Percentiles rank a stretch among this genome's conserved stretches.
Conservation (phyloP, 2,329 filamentous ascomycete species). For the Drechslerella stenobrocha region DNA sequence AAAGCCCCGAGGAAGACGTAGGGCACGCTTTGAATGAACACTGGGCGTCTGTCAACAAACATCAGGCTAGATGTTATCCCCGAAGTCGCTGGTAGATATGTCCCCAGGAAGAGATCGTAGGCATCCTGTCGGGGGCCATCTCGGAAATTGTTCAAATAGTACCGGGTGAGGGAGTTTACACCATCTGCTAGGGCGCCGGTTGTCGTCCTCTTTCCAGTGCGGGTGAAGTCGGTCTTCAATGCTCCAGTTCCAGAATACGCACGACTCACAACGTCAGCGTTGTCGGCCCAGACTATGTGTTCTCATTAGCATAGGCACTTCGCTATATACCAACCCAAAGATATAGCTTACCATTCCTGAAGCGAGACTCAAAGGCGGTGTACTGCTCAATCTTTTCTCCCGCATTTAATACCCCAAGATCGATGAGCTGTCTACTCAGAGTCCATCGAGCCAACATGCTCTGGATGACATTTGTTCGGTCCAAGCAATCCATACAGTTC, state of each 20-base stretch:
- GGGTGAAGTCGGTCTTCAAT: conserved; percentile 96
- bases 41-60: conserved; percentile 80
- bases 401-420: conserved; percentile 74
- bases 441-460: conserved; percentile 92
- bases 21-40: conserved; percentile 89
- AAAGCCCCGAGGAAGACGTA: conserved; percentile 67
- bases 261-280: conserved; percentile 89
- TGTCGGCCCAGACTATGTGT: conserved; percentile 80
- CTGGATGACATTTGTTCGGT: conserved; percentile 96
- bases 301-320: conserved; percentile 13
- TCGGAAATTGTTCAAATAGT: conserved; percentile 89
- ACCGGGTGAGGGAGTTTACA: conserved; percentile 84
- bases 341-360: conserved; percentile 68
- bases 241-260: conserved; percentile 95
- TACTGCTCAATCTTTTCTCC: conserved; percentile 76
- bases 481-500: conserved; percentile 99
- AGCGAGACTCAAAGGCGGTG: conserved; percentile 77
- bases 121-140: conserved; percentile 94
- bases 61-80: conserved; percentile 72
- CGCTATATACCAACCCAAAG: conserved; percentile 1
- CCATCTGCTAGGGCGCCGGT: conserved; percentile 82
- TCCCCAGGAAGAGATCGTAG: conserved; percentile 89
- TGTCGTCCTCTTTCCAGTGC: conserved; percentile 86
- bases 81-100: conserved; percentile 74
- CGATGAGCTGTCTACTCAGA: conserved; percentile 82